These are phyloP conservation scores for Westerdykella ornata DNA, from an alignment of 2,329 filamentous ascomycete species.

Conservation along the genomic window DNA sequence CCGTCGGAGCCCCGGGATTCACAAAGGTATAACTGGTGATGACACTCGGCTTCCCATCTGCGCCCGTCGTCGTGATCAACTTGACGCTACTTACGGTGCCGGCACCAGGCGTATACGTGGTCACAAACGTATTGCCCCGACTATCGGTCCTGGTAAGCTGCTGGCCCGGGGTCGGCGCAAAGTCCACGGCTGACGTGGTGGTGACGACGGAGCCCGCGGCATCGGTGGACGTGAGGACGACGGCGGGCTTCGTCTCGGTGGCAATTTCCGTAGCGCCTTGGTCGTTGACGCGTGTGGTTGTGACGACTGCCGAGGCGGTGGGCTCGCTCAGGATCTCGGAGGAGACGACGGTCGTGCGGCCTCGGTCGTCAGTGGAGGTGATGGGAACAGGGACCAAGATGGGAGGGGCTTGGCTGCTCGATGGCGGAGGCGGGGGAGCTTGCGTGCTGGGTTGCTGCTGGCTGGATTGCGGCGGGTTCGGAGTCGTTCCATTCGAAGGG, in stretches of 20 bases:
- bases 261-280: conserved; percentile 33
- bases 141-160: conserved; percentile 41
- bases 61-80: conserved; percentile 31
- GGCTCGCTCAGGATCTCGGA: conserved; percentile 38
- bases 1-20: conserved; percentile 24
- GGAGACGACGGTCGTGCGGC: conserved; percentile 33
- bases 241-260: conserved; percentile 35
- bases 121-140: conserved; percentile 38
- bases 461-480: conserved; percentile 4
- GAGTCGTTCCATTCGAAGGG: conserved; percentile 22
- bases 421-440: conserved; percentile 5
- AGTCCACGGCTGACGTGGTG: conserved; percentile 27
- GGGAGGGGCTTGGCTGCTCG: conserved; percentile 14
- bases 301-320: conserved; percentile 35
- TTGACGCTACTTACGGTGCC: conserved; percentile 38
- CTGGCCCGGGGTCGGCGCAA: conserved; percentile 32
- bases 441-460: conserved; percentile 1
- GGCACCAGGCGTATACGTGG: conserved; percentile 43
- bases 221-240: conserved; percentile 37
- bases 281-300: conserved; percentile 37
- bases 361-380: conserved; percentile 36
- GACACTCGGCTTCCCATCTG: conserved; percentile 31
- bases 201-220: conserved; percentile 35
- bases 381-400: conserved; percentile 38
- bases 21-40: conserved; percentile 43